These are phyloP conservation scores for Lasiosphaeris hirsuta DNA, from an alignment of 495 filamentous ascomycete species.

Conservation along the genomic window DNA sequence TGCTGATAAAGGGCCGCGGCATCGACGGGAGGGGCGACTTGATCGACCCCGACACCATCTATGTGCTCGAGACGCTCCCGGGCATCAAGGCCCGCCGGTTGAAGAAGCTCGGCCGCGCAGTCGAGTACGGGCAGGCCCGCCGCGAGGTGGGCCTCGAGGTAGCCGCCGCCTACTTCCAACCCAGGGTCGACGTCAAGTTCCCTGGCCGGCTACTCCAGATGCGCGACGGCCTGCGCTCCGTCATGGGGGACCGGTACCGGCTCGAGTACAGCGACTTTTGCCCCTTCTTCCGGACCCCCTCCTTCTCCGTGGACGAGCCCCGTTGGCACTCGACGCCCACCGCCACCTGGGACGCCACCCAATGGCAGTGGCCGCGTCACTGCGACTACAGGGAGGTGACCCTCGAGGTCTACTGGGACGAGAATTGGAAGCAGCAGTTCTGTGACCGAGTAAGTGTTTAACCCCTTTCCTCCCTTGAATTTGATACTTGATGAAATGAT, in stretches of 20 bases:
- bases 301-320: too few relatives aligned
- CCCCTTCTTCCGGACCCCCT: neutral
- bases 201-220: too few relatives aligned
- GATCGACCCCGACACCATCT: neutral
- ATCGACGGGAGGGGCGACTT: neutral
- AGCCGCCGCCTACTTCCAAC: neutral
- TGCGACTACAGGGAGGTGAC: too few relatives aligned
- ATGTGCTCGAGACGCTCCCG: conserved; percentile 6
- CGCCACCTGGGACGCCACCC: too few relatives aligned
- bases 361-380: too few relatives aligned
- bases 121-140: neutral
- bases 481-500: too few relatives aligned
- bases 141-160: neutral
- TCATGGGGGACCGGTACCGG: neutral
- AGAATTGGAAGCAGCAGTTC: too few relatives aligned
- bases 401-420: too few relatives aligned
- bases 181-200: too few relatives aligned
- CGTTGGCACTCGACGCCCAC: too few relatives aligned
- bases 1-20: conserved; percentile 4
- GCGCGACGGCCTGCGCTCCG: neutral
- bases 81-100: neutral
- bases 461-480: too few relatives aligned
- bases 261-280: neutral
- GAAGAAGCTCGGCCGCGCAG: neutral
- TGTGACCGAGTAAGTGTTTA: too few relatives aligned